phyloP scores from a whole-genome alignment of 164 flowering plant species.

The Stephania japonica region DNA sequence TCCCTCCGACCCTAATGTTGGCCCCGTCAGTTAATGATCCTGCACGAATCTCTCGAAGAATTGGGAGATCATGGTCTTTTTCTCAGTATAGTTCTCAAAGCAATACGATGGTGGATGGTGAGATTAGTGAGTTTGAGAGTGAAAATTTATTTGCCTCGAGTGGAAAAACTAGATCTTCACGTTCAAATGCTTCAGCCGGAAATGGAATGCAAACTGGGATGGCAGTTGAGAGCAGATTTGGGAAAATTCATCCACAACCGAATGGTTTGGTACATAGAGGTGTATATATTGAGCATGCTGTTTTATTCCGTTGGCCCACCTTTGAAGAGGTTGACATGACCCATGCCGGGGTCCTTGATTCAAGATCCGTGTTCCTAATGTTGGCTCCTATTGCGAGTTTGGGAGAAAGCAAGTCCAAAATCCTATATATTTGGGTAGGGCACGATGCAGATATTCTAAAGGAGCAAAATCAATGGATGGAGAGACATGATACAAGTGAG shows the following conservation, averaged over 20 bases:
- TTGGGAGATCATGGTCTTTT: slow-evolving; percentile 44
- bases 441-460: slow-evolving; percentile 18
- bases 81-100: slow-evolving; percentile 31
- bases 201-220: slow-evolving; percentile 8
- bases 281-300: slow-evolving; percentile 13
- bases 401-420: slow-evolving; percentile 14
- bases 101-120: slow-evolving; percentile 20
- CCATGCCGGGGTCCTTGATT: slow-evolving; percentile 26
- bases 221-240: slow-evolving; percentile 16
- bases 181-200: slow-evolving; percentile 16
- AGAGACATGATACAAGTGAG: slow-evolving; percentile 8
- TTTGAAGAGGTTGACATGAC: slow-evolving; percentile 32
- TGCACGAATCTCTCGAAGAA: slow-evolving; percentile 25
- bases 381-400: slow-evolving; percentile 17
- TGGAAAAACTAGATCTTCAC: slow-evolving; percentile 21
- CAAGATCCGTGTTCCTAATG: slow-evolving; percentile 38
- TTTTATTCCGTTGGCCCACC: slow-evolving; percentile 37
- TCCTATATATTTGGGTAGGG: slow-evolving; percentile 47
- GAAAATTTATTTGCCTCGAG: slow-evolving; percentile 17
- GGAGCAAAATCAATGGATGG: slow-evolving; percentile 15
- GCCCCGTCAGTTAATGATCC: slow-evolving; percentile 35
- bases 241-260: slow-evolving; percentile 6
- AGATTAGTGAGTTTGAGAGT: slow-evolving; percentile 7
- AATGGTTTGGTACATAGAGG: slow-evolving; percentile 6
- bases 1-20: slow-evolving; percentile 47